Conservation (phyloP, 179 eudicot species). For the Carnegiea gigantea region DNA sequence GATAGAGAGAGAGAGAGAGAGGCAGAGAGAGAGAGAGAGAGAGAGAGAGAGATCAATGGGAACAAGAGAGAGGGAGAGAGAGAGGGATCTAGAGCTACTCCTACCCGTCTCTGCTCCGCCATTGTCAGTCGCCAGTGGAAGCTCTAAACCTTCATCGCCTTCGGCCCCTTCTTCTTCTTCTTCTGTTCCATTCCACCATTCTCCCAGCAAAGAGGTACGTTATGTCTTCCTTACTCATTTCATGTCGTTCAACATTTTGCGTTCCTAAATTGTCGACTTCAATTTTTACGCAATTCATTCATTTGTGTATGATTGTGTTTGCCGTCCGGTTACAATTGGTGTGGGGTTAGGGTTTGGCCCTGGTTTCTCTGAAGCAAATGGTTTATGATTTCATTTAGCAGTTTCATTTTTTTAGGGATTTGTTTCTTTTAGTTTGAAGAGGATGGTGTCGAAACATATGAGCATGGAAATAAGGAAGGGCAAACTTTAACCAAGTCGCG, state of each 20-base stretch:
- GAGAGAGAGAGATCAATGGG: conserved; percentile 28
- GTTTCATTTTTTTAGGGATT: background rate
- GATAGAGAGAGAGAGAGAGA: too few relatives aligned
- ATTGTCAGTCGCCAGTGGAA: conserved; percentile 15
- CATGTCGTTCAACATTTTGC: background rate
- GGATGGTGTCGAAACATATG: background rate
- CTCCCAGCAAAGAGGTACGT: conserved; percentile 48
- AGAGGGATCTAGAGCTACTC: conserved; percentile 53
- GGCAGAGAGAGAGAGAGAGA: conserved; percentile 12
- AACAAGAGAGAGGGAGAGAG: conserved; percentile 41
- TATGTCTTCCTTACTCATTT: background rate
- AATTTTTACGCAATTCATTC: background rate
- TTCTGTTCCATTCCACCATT: conserved; percentile 29
- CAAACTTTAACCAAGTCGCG: too few relatives aligned
- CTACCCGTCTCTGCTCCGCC: conserved; percentile 42
- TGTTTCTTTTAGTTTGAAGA: background rate
- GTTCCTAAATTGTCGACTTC: background rate
- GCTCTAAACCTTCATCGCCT: conserved; percentile 36
- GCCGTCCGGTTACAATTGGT: too few relatives aligned
- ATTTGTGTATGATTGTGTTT: too few relatives aligned
- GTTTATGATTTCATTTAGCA: background rate
- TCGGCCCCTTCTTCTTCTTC: conserved; percentile 23
- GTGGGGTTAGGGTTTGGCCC: too few relatives aligned
- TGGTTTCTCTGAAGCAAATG: background rate
- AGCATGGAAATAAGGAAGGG: too few relatives aligned